phyloP scores from a whole-genome alignment of 164 flowering plant genomes.

The Magnolia kwangsiensis region DNA sequence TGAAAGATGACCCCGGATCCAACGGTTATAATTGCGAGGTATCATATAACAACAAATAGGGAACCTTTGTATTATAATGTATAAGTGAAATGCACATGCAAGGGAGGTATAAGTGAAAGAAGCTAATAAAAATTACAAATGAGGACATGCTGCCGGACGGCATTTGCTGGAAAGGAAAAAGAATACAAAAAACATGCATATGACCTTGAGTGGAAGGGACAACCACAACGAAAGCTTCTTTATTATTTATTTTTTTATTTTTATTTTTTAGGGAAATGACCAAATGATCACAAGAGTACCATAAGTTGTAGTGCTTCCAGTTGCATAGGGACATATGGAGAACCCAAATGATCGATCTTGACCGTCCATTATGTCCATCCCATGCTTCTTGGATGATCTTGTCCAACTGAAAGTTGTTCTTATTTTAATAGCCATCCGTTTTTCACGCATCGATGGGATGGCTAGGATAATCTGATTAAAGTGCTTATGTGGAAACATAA shows the following conservation, averaged over 20 bases:
- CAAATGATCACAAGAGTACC: neutral
- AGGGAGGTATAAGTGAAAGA: slow-evolving; percentile 12
- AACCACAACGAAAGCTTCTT: slow-evolving; percentile 11
- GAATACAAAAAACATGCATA: slow-evolving; percentile 10
- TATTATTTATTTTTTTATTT: too few species aligned
- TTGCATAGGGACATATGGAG: neutral
- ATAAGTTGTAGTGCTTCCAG: neutral
- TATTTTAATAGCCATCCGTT: too few species aligned
- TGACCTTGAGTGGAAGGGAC: slow-evolving; percentile 31
- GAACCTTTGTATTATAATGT: neutral
- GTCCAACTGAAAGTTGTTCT: too few species aligned
- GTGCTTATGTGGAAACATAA: too few species aligned
- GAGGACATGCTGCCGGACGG: slow-evolving; percentile 38
- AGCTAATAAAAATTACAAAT: slow-evolving; percentile 16
- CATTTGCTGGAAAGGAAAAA: slow-evolving; percentile 29
- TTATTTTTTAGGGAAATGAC: neutral
- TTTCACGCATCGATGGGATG: too few species aligned
- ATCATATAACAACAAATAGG: neutral
- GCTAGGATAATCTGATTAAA: too few species aligned
- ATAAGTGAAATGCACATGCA: slow-evolving; percentile 43
- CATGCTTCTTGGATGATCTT: too few species aligned
- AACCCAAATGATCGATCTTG: neutral
- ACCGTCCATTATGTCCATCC: neutral
- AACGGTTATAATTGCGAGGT: neutral
- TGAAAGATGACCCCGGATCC: neutral